Evolutionary conservation across 306 rosid species (phyloP).

Genomic region (Dryas alaskensis): DNA sequence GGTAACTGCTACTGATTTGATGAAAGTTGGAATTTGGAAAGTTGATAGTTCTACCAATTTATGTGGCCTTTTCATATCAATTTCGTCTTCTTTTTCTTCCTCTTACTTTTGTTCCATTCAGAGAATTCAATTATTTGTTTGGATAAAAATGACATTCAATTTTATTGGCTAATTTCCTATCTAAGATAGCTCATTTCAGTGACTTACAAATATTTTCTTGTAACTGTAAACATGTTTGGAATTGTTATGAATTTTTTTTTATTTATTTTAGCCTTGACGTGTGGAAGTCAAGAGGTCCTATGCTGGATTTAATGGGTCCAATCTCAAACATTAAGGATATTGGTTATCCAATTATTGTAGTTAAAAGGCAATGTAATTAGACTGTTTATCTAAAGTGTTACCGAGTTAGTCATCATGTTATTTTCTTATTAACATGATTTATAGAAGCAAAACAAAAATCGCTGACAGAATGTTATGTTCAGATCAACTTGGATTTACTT

Average conservation of each 20-base stretch:
- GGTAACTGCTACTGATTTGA: conserved; percentile 1
- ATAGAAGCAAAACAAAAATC: background rate
- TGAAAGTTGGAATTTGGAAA: conserved; percentile 6
- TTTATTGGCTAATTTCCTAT: background rate
- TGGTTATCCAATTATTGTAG: background rate
- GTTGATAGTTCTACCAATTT: background rate
- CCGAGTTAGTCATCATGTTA: background rate
- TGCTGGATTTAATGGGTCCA: background rate
- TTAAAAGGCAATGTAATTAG: background rate
- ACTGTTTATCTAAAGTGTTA: background rate
- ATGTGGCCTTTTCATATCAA: background rate
- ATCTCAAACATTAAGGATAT: background rate
- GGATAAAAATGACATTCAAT: background rate
- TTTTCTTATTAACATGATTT: background rate
- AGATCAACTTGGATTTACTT: background rate
- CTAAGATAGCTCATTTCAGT: background rate
- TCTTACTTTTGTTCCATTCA: background rate
- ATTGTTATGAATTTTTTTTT: background rate
- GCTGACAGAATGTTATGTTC: background rate
- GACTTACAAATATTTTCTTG: background rate
- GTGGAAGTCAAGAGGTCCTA: background rate
- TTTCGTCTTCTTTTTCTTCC: background rate
- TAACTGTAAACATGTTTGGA: background rate
- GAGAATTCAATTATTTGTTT: background rate
- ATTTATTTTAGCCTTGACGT: background rate